These are phyloP conservation scores for Zizania latifolia DNA, from an alignment of 176 grass and related monocot genomes.

Conservation along the genomic window DNA sequence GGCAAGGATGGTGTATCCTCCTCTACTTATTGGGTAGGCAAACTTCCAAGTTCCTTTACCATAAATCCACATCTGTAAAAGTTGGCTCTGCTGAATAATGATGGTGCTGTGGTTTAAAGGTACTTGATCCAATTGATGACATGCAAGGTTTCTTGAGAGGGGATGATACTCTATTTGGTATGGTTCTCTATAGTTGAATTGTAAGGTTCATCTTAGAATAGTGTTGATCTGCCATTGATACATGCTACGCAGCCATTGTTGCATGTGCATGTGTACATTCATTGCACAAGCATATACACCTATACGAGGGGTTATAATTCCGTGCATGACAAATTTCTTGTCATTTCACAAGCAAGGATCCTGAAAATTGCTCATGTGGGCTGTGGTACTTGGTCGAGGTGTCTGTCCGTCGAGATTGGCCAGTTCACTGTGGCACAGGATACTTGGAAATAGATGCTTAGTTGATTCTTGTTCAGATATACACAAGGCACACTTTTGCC, in stretches of 20 bases:
- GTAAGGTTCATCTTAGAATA: not conserved
- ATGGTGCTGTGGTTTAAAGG: conserved; percentile 43
- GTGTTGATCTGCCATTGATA: not conserved
- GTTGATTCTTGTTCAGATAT: conserved; percentile 57
- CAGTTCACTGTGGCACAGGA: conserved; percentile 15
- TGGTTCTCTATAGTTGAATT: conserved; percentile 20
- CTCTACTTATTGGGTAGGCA: too few relatives aligned
- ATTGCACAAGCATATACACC: conserved; percentile 2
- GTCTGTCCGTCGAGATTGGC: conserved; percentile 28
- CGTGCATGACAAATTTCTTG: not conserved
- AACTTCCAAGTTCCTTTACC: too few relatives aligned
- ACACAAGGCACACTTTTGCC: conserved; percentile 69
- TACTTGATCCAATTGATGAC: conserved; percentile 98
- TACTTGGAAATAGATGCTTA: conserved; percentile 77
- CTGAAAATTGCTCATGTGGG: conserved; percentile 54
- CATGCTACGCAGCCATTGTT: not conserved
- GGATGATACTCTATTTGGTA: conserved; percentile 91
- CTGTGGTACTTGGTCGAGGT: conserved; percentile 79
- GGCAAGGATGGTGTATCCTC: too few relatives aligned
- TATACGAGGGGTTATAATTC: not conserved
- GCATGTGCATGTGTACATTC: not conserved
- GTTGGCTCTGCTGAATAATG: not conserved
- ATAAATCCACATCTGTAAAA: conserved; percentile 2
- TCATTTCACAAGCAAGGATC: not conserved
- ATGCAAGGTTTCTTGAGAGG: conserved; percentile 84